A percentile compares a stretch with the other conserved stretches of the same genome.
phyloP scores from a whole-genome alignment of 192 early-diverging fungal genomes.

The Coemansia sp. region DNA sequence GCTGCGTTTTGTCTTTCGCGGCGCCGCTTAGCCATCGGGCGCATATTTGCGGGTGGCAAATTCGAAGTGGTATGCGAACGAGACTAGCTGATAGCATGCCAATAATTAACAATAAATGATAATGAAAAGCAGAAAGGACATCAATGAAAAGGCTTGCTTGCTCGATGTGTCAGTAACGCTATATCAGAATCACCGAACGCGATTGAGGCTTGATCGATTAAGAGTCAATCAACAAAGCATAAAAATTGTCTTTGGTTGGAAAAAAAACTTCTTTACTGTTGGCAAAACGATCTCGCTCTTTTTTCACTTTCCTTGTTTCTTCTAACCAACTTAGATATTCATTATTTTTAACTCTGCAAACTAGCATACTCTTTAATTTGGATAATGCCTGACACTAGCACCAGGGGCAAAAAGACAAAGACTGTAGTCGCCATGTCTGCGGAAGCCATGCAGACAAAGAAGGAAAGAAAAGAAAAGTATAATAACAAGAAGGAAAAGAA shows the following conservation, averaged over 20 bases:
- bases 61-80: background rate
- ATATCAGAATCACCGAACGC: no score
- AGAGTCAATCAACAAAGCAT: no score
- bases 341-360: constrained; percentile 6
- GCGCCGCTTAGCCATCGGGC: background rate
- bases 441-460: constrained; percentile 13
- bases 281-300: background rate
- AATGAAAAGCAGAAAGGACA: background rate
- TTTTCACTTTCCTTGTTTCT: constrained; percentile 23
- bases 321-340: constrained; percentile 4
- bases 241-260: no score
- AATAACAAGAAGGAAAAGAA: constrained; percentile 38
- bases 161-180: no score
- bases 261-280: background rate
- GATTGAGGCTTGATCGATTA: no score
- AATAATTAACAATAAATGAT: background rate
- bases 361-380: background rate
- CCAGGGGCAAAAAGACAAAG: constrained; percentile 11
- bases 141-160: no score
- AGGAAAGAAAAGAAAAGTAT: constrained; percentile 19
- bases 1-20: background rate
- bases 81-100: background rate
- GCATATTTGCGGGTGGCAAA: background rate
- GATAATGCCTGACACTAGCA: constrained; percentile 21
- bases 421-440: background rate